Conservation (phyloP, 306 rosid species). For the Benincasa hispida region DNA sequence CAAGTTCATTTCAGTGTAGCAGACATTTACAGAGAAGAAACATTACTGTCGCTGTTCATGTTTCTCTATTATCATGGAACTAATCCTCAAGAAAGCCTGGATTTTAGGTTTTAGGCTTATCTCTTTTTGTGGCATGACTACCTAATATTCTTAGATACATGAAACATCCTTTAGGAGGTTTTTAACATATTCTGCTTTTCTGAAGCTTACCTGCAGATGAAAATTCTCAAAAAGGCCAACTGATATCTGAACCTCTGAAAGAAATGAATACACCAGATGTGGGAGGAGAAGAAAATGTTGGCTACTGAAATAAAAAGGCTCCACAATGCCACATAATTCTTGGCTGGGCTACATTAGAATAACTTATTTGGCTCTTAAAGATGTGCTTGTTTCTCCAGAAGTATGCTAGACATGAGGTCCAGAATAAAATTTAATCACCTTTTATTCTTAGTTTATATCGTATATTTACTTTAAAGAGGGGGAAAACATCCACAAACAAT, state of each 20-base stretch:
- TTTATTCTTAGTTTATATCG: background rate
- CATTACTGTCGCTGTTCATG: background rate
- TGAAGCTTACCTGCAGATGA: background rate
- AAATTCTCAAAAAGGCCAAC: background rate
- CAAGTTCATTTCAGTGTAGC: background rate
- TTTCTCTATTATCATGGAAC: background rate
- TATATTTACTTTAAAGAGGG: background rate
- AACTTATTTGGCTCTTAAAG: background rate
- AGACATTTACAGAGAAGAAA: background rate
- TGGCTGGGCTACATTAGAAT: background rate
- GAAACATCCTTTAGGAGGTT: background rate
- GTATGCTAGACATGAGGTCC: background rate
- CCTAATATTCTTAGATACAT: background rate
- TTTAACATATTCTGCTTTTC: background rate
- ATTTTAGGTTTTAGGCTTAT: background rate
- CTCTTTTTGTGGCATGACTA: background rate
- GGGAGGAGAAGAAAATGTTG: background rate
- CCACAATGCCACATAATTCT: background rate
- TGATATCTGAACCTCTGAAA: background rate
- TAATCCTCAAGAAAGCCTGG: background rate
- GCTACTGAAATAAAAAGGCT: background rate
- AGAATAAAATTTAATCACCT: background rate
- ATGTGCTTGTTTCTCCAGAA: background rate
- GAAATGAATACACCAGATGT: background rate
- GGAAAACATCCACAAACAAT: background rate